Conservation (phyloP, 2,329 filamentous ascomycete species). For the Fusarium mundagurra region DNA sequence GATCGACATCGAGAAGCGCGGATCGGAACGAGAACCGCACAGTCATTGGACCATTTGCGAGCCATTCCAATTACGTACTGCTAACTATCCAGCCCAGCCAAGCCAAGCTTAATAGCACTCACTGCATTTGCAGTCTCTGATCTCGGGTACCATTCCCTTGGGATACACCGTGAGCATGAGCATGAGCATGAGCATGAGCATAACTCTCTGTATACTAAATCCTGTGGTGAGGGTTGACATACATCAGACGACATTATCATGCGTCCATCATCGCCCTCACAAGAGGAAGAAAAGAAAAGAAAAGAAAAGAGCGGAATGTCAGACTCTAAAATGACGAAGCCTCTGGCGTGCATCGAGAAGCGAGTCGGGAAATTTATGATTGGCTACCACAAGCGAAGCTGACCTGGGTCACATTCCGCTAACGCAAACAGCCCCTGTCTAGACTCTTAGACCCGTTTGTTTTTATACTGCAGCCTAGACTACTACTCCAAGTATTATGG, state of each 20-base stretch:
- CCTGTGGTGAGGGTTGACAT: neutral
- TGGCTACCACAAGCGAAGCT: slow-evolving; percentile 43
- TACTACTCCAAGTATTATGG: neutral
- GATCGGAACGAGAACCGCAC: slow-evolving; percentile 16
- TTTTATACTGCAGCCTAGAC: neutral
- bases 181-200: neutral
- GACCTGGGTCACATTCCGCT: slow-evolving; percentile 38
- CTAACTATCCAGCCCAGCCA: neutral
- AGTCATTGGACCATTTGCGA: neutral
- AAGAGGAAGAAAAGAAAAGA: neutral
- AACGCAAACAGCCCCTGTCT: slow-evolving; percentile 20
- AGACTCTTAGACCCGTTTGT: neutral
- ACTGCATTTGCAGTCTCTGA: neutral
- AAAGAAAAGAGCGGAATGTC: slow-evolving; percentile 14
- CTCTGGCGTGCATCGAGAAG: slow-evolving; percentile 43
- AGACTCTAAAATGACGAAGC: slow-evolving; percentile 23
- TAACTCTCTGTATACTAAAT: neutral
- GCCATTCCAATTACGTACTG: neutral
- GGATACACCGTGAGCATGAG: neutral
- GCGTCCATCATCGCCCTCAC: neutral
- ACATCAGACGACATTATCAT: neutral
- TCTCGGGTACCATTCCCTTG: neutral
- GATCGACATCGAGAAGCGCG: slow-evolving; percentile 21
- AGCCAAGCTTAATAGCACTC: neutral
- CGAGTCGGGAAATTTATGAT: slow-evolving; percentile 46